Evolutionary conservation across 371 early-diverging fungal genomes (phyloP).

Genomic region (Aphelidium insulamus): DNA sequence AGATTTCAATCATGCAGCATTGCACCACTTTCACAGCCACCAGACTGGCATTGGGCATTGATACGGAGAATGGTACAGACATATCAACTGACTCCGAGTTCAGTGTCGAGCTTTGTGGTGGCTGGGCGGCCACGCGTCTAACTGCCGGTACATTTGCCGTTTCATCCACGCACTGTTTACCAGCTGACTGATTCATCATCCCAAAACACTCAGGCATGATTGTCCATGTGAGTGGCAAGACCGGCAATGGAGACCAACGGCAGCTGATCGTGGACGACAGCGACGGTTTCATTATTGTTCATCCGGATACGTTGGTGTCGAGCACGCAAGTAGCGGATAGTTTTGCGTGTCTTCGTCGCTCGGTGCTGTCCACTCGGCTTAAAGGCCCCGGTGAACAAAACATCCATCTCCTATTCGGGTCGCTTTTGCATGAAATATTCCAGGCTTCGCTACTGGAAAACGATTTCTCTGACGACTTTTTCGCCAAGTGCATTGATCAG

Average conservation of each 20-base stretch:
- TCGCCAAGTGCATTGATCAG: conserved; percentile 17
- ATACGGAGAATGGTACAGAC: too few relatives aligned
- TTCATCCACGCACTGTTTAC: too few relatives aligned
- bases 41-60: too few relatives aligned
- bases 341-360: conserved; percentile 43
- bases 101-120: too few relatives aligned
- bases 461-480: conserved; percentile 22
- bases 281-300: conserved; percentile 30
- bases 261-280: conserved; percentile 20
- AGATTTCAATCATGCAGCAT: too few relatives aligned
- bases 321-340: conserved; percentile 50
- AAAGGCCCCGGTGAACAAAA: conserved; percentile 19
- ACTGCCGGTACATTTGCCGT: too few relatives aligned
- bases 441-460: conserved; percentile 28
- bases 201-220: conserved; percentile 21
- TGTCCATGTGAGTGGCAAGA: conserved; percentile 19
- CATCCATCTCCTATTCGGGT: conserved; percentile 44
- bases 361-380: conserved; percentile 42
- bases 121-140: too few relatives aligned
- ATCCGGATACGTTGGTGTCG: conserved; percentile 59
- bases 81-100: too few relatives aligned
- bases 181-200: too few relatives aligned
- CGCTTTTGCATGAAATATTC: conserved; percentile 53
- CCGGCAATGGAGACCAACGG: conserved; percentile 1
- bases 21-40: too few relatives aligned